Evolutionary conservation across 2,329 filamentous ascomycete species (phyloP).

Genomic region (Colletotrichum acutatum): DNA sequence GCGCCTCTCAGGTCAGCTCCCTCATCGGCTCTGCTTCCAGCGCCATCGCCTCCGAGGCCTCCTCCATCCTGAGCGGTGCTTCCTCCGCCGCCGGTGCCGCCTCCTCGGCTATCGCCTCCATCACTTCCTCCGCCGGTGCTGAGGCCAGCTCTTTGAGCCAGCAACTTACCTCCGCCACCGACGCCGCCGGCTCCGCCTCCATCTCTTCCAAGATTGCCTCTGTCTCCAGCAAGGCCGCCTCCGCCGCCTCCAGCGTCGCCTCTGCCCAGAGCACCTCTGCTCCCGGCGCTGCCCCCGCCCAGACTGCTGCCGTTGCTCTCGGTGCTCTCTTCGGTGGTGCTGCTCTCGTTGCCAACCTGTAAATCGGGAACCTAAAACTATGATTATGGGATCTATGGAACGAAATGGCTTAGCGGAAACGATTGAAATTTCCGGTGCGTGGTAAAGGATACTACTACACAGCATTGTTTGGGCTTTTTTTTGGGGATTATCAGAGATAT

Average conservation of each 20-base stretch:
- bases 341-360: constrained; percentile 57
- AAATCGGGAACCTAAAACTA: constrained; percentile 37
- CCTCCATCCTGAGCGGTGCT: constrained; percentile 35
- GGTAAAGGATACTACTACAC: constrained; percentile 12
- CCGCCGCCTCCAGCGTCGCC: background rate
- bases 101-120: constrained; percentile 39
- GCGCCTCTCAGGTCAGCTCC: constrained; percentile 25
- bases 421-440: background rate
- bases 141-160: constrained; percentile 41
- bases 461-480: constrained; percentile 27
- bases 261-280: constrained; percentile 31
- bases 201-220: constrained; percentile 27
- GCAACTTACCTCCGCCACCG: constrained; percentile 39
- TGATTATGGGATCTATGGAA: background rate
- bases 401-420: background rate
- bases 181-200: constrained; percentile 15
- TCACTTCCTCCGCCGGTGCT: constrained; percentile 31
- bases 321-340: constrained; percentile 60
- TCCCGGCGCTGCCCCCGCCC: constrained; percentile 43
- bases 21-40: constrained; percentile 7
- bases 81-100: constrained; percentile 38
- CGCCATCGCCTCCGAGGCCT: constrained; percentile 2
- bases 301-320: constrained; percentile 56
- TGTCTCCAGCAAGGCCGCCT: constrained; percentile 6
- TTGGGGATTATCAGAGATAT: constrained; percentile 22